phyloP scores from a whole-genome alignment of 1,284 basidiomycete species.

The Leccinum colubrinum region DNA sequence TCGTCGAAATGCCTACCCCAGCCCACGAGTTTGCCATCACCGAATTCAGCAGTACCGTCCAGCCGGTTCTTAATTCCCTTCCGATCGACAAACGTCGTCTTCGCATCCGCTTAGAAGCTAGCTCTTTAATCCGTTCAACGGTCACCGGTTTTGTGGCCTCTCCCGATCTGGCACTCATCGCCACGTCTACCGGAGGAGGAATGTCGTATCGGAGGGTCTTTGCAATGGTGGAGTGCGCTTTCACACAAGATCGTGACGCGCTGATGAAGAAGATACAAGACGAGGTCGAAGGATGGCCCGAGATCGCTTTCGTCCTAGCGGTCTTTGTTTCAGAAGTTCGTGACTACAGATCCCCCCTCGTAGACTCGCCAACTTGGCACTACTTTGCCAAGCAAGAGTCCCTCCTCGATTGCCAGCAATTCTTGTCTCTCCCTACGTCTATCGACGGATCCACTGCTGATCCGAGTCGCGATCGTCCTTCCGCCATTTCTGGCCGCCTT shows the following conservation, averaged over 20 bases:
- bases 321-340: not conserved
- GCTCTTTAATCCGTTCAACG: not conserved
- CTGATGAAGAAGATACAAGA: not conserved
- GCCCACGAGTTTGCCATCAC: not conserved
- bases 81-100: not conserved
- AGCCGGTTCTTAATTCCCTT: not conserved
- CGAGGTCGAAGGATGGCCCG: not conserved
- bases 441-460: not conserved
- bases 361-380: not conserved
- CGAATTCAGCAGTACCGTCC: not conserved
- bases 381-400: not conserved
- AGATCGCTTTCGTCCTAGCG: not conserved
- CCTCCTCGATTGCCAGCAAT: not conserved
- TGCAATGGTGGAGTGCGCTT: not conserved
- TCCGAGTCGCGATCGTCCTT: not conserved
- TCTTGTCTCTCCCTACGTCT: not conserved
- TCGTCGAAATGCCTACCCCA: not conserved
- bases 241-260: not conserved
- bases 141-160: not conserved
- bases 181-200: not conserved
- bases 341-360: not conserved
- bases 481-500: not conserved
- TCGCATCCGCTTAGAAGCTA: not conserved
- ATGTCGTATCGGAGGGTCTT: not conserved
- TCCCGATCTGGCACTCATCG: not conserved